Evolutionary conservation across 768 basidiomycete species (phyloP).

Genomic region (Fomitopsis serialis): DNA sequence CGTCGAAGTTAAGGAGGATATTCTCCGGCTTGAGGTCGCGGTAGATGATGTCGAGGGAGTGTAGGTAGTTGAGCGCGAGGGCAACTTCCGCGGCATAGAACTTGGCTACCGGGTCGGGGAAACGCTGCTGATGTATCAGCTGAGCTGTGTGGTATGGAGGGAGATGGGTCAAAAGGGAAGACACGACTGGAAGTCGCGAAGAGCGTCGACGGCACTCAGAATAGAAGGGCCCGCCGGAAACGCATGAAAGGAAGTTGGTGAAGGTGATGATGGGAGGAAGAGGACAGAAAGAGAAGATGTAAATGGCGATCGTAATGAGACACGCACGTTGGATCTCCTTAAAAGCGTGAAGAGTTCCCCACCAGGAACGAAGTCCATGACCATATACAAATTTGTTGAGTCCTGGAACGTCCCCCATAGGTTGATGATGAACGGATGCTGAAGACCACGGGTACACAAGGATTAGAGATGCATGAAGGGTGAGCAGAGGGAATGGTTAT

Average conservation of each 20-base stretch:
- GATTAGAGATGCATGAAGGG: too few relatives aligned
- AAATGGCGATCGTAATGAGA: neutral
- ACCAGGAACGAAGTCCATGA: conserved; percentile 95
- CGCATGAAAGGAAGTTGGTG: too few relatives aligned
- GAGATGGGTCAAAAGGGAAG: too few relatives aligned
- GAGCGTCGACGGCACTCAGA: too few relatives aligned
- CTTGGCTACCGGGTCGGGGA: conserved; percentile 95
- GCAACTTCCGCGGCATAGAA: conserved; percentile 97
- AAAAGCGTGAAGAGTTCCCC: conserved; percentile 95
- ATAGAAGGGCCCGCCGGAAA: too few relatives aligned
- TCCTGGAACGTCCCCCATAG: conserved; percentile 97
- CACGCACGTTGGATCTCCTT: conserved; percentile 78
- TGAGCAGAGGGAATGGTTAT: too few relatives aligned
- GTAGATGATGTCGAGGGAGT: conserved; percentile 85
- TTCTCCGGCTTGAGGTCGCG: conserved; percentile 98
- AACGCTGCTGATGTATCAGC: conserved; percentile 51
- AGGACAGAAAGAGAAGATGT: too few relatives aligned
- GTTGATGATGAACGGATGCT: conserved; percentile 90
- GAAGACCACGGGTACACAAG: neutral
- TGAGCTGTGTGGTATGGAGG: neutral
- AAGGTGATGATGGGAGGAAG: too few relatives aligned
- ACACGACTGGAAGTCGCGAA: too few relatives aligned
- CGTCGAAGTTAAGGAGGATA: conserved; percentile 87
- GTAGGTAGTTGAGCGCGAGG: conserved; percentile 87
- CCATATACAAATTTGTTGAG: conserved; percentile 90